phyloP scores from a whole-genome alignment of 2,329 filamentous ascomycete genomes.

The Verticillium tricorpus region DNA sequence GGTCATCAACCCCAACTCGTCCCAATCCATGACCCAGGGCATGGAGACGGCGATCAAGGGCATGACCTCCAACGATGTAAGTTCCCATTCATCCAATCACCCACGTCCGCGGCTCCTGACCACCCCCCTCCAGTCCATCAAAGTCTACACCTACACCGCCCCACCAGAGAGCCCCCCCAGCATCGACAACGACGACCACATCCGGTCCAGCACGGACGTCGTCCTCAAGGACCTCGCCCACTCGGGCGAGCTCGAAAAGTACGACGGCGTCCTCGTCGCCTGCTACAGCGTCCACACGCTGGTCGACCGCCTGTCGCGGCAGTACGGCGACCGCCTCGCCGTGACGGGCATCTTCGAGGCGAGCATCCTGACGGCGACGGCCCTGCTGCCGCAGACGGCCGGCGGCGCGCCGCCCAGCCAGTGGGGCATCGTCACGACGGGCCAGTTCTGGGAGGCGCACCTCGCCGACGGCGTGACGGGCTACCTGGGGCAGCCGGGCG shows the following conservation, averaged over 20 bases:
- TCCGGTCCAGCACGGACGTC: conserved; percentile 55
- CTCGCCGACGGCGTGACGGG: conserved; percentile 59
- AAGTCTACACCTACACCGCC: conserved; percentile 63
- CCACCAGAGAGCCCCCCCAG: conserved; percentile 59
- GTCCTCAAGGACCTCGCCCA: conserved; percentile 48
- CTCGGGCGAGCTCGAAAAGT: conserved; percentile 31
- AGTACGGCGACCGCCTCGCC: conserved; percentile 29
- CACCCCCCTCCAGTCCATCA: conserved; percentile 30
- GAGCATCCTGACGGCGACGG: conserved; percentile 62
- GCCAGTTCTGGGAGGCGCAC: conserved; percentile 75
- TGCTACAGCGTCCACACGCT: conserved; percentile 86
- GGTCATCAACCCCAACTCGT: conserved; percentile 78
- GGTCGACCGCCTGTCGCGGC: conserved; percentile 51
- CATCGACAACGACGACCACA: conserved; percentile 73
- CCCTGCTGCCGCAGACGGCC: conserved; percentile 34
- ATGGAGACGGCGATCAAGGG: conserved; percentile 47
- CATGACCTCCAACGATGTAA: conserved; percentile 33
- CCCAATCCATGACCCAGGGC: conserved; percentile 63
- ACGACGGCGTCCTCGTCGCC: conserved; percentile 79
- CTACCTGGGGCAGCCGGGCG: conserved; percentile 52
- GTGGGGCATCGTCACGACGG: conserved; percentile 89
- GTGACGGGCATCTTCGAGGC: conserved; percentile 88
- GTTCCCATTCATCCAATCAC: conserved; percentile 2
- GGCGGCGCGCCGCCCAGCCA: conserved; percentile 27
- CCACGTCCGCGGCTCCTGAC: not conserved